These are phyloP conservation scores for Closterium sp. DNA, from an alignment of 139 green algal species.

Conservation along the genomic window DNA sequence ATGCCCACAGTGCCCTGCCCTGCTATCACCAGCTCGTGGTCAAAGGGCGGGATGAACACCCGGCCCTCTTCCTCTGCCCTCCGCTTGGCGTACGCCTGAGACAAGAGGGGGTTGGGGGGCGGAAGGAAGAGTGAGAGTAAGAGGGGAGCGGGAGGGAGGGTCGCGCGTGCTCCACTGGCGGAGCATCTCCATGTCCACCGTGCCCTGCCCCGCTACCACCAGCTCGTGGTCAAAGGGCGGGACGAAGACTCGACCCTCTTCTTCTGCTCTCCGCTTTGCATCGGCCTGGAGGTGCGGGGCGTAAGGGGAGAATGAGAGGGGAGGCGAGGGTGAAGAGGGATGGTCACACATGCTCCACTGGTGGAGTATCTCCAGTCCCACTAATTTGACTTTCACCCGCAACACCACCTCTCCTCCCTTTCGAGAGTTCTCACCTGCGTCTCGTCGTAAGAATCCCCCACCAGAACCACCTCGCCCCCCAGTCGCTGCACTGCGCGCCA, in stretches of 20 bases:
- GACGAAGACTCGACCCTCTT: constrained; percentile 77
- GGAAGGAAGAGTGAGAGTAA: background rate
- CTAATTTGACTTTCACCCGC: constrained; percentile 83
- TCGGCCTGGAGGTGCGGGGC: constrained; percentile 35
- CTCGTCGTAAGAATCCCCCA: constrained; percentile 91
- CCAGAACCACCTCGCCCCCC: constrained; percentile 84
- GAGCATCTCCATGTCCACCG: constrained; percentile 90
- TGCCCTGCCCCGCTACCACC: constrained; percentile 93
- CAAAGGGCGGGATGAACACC: constrained; percentile 87
- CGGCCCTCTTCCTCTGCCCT: constrained; percentile 62
- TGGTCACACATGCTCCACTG: constrained; percentile 37
- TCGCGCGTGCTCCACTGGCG: constrained; percentile 51
- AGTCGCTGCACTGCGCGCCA: constrained; percentile 58
- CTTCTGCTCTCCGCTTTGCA: constrained; percentile 56
- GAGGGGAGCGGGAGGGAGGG: background rate
- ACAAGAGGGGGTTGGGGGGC: background rate
- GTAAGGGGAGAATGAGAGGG: background rate
- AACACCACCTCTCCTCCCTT: background rate
- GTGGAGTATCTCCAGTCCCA: constrained; percentile 88
- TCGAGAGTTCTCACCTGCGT: constrained; percentile 62
- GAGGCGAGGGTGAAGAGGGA: background rate
- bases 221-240: constrained; percentile 92
- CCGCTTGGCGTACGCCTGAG: constrained; percentile 60
- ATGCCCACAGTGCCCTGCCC: constrained; percentile 91
- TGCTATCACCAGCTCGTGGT: constrained; percentile 92